Evolutionary conservation across 2,329 filamentous ascomycete species (phyloP).

Genomic region (Trichothecium roseum): DNA sequence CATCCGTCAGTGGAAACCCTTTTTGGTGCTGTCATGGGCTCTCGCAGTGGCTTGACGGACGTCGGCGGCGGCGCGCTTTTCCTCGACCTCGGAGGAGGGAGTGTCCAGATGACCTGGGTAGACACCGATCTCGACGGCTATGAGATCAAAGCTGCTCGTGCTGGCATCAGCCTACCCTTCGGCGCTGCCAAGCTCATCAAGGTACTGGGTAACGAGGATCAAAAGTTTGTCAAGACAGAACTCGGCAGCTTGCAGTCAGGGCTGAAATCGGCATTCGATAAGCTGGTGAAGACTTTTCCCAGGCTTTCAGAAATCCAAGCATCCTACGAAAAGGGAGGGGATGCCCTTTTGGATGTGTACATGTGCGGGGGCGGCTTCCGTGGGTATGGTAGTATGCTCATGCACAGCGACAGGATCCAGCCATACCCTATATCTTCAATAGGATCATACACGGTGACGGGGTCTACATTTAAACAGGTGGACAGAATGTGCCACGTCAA

Average conservation of each 20-base stretch:
- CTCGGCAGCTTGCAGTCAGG: slow-evolving; percentile 43
- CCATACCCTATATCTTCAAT: slow-evolving; percentile 80
- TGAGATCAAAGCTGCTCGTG: slow-evolving; percentile 40
- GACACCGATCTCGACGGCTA: slow-evolving; percentile 37
- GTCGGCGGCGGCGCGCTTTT: slow-evolving; percentile 60
- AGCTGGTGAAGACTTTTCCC: slow-evolving; percentile 37
- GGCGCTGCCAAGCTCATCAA: slow-evolving; percentile 48
- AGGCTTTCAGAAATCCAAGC: slow-evolving; percentile 30
- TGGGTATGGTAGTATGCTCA: slow-evolving; percentile 82
- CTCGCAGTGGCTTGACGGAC: slow-evolving; percentile 60
- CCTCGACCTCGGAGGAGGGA: slow-evolving; percentile 75
- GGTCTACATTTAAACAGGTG: slow-evolving; percentile 47
- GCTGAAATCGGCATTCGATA: slow-evolving; percentile 49
- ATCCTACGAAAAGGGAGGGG: slow-evolving; percentile 20
- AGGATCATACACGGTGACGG: slow-evolving; percentile 63
- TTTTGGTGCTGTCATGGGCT: slow-evolving; percentile 68
- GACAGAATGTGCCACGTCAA: slow-evolving; percentile 41
- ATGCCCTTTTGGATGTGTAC: slow-evolving; percentile 56
- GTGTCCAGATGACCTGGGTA: slow-evolving; percentile 55
- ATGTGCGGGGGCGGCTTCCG: slow-evolving; percentile 85
- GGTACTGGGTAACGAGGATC: slow-evolving; percentile 31
- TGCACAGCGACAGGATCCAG: slow-evolving; percentile 61
- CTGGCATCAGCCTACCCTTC: slow-evolving; percentile 49
- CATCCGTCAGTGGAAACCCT: slow-evolving; percentile 73
- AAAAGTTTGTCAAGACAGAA: slow-evolving; percentile 32